phyloP scores from a whole-genome alignment of 176 grass and related monocot genomes.

The Carex littledalei region DNA sequence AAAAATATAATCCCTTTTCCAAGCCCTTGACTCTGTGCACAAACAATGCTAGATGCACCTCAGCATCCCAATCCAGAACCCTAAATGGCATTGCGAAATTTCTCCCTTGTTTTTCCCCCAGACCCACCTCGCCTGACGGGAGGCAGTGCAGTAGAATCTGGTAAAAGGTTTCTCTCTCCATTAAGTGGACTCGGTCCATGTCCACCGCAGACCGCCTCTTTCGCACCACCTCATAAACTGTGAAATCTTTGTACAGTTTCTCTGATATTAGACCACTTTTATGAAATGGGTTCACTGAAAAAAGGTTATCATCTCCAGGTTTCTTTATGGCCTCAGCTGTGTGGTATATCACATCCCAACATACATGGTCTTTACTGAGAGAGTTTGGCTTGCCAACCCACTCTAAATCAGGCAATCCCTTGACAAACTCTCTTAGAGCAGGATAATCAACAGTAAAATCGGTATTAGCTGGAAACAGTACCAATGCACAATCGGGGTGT shows the following conservation, averaged over 20 bases:
- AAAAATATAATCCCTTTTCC: slow-evolving; percentile 73
- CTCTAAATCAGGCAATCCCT: slow-evolving; percentile 30
- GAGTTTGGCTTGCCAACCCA: slow-evolving; percentile 57
- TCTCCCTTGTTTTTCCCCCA: slow-evolving; percentile 43
- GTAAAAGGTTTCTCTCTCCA: slow-evolving; percentile 63
- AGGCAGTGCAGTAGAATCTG: slow-evolving; percentile 81
- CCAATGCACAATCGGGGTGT: slow-evolving; percentile 62
- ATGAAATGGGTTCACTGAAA: slow-evolving; percentile 43
- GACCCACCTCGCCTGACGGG: slow-evolving; percentile 51
- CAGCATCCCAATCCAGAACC: slow-evolving; percentile 70
- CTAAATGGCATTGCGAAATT: slow-evolving; percentile 63
- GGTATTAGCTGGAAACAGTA: slow-evolving; percentile 53
- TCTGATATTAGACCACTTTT: slow-evolving; percentile 33
- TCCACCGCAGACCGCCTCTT: slow-evolving; percentile 63
- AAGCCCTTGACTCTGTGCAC: slow-evolving; percentile 59
- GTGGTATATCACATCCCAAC: slow-evolving; percentile 81
- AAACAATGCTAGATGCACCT: slow-evolving; percentile 75
- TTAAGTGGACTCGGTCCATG: slow-evolving; percentile 63
- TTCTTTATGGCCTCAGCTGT: slow-evolving; percentile 77
- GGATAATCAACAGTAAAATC: slow-evolving; percentile 46
- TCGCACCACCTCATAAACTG: slow-evolving; percentile 48
- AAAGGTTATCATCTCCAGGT: slow-evolving; percentile 24
- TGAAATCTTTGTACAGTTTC: slow-evolving; percentile 51
- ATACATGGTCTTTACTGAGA: slow-evolving; percentile 82
- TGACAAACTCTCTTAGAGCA: slow-evolving; percentile 29